Evolutionary conservation across 139 green algal species (phyloP), one percentile per base, ranked within the genome.

Genomic region (Diplosphaera chodatii): DNA sequence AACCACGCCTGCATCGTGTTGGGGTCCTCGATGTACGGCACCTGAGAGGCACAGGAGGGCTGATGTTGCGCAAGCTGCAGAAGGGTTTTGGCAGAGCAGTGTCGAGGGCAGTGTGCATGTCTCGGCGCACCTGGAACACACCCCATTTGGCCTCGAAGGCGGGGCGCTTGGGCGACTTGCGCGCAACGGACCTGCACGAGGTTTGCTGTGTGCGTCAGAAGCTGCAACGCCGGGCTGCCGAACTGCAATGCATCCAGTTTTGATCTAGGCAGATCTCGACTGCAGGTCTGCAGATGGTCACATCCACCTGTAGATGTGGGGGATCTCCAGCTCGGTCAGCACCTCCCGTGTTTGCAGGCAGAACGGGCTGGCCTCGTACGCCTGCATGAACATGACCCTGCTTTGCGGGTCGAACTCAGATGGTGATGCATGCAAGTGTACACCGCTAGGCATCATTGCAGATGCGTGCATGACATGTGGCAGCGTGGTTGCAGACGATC

Each of bases 1-100:
- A 96, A 98, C 78, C 97, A 84, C n/a, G 84, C 87, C n/a, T 83
- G 79, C 16, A 84, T 87, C 20, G 85, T 91, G 83, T 98, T 98
- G 28, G 88, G 83, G 75, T 98, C 92, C 77, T 87, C 80, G 0
- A 88, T 34, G 67, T 73, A 87, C 0, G 77, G 81, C 29, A 74
- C 68, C 64, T 77, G 64, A 18, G 15, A 29, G 25, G 6, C 21
- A 33, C 62, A 23, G 25, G 29, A n/a, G 63, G 27, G 21, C 22
- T 22, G 34, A 25, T 1, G 15, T 18, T 8, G 20, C 15, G 34
- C 27, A 22, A 21, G 1, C 21, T n/a, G 48, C 48, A 59, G 18
- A 25, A n/a, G n/a, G n/a, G n/a, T n/a, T n/a, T n/a, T n/a, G n/a
- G n/a, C n/a, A n/a, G n/a, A n/a, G n/a, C n/a, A n/a, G n/a, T n/a